phyloP scores from a whole-genome alignment of 495 filamentous ascomycete species.

The Hypomontagnella monticulosa region DNA sequence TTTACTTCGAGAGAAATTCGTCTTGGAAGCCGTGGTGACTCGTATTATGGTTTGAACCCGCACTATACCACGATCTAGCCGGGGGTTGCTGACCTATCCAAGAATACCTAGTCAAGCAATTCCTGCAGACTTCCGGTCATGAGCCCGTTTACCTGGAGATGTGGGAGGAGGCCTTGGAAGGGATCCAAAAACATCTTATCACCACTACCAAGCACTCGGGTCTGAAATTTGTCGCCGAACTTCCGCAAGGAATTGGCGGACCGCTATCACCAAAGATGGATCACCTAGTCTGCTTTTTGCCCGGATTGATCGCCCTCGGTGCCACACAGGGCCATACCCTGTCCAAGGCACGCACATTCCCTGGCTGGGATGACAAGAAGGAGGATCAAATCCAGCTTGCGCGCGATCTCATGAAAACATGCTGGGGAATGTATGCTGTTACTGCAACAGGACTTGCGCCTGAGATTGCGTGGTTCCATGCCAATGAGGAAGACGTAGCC shows the following conservation, averaged over 20 bases:
- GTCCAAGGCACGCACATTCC: constrained; percentile 65
- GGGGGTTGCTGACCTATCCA: constrained; percentile 15
- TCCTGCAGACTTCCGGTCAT: constrained; percentile 69
- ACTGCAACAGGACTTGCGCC: constrained; percentile 77
- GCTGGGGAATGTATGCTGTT: constrained; percentile 78
- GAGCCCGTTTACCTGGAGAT: constrained; percentile 77
- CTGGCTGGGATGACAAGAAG: constrained; percentile 68
- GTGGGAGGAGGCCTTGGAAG: constrained; percentile 76
- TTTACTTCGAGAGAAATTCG: constrained; percentile 78
- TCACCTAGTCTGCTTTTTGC: constrained; percentile 83
- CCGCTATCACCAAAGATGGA: constrained; percentile 77
- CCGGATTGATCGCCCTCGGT: constrained; percentile 79
- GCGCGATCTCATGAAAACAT: constrained; percentile 78
- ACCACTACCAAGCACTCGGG: constrained; percentile 73
- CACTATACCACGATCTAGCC: constrained; percentile 6
- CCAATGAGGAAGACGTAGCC: constrained; percentile 48
- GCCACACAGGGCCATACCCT: constrained; percentile 73
- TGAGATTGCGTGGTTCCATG: constrained; percentile 76
- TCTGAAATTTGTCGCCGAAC: constrained; percentile 75
- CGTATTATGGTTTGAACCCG: constrained; percentile 65
- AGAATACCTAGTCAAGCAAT: constrained; percentile 83
- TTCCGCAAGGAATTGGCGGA: constrained; percentile 68
- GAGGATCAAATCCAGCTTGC: constrained; percentile 76
- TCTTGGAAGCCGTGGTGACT: constrained; percentile 80
- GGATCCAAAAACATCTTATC: constrained; percentile 78